Base-by-base conservation (phyloP, 306 rosid species). In the Canavalia gladiata region DNA sequence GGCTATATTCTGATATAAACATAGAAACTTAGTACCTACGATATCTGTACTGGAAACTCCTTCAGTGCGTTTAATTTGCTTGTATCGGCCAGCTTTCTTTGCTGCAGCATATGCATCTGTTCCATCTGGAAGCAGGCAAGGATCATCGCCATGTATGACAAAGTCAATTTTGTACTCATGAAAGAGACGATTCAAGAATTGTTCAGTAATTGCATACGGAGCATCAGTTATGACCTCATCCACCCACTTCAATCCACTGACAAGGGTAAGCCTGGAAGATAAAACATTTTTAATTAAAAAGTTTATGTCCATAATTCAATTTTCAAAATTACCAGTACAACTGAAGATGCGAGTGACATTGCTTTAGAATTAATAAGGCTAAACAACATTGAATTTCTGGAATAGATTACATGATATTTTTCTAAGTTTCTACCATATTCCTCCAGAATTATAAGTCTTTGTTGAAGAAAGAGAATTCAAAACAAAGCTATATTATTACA, bases 1-100 rank as follows among this genome's bases (percentile, higher is more conserved):
- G 42, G 73, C 64, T 42, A 50, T 77, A 55, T 56, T 65, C 63
- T 34, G 57, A 73, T 66, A 74, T 68, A 41, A 75, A 82, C 64
- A 83, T 83, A 85, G 82, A 86, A 73, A 78, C 67, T 71, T 72
- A 82, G 87, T 96, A 96, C 99, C 99, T 90, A 96, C 97, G 84
- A 96, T 96, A 78, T 96, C 98, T 64, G 99, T 93, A 76, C 99
- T 96, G 88, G 99, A 96, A 74, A 96, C 99, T 28, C 99, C 99
- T 88, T 96, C 99, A 70, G 99, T 96, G 64, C 99, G 98, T 68
- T 94, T 96, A 60, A 96, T 96, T 87, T 96, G 97, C 92, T 92
- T 96, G 93, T 93, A 96, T 31, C 99, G 98, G 10, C 99, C 97
- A 85, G 90, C 98, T 87, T 85, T 90, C 86, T 96, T 96, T 63